A percentile compares a stretch with the other conserved stretches of the same genome.
Evolutionary conservation across 2,329 filamentous ascomycete species (phyloP).

Genomic region (Aspergillus neoniger): DNA sequence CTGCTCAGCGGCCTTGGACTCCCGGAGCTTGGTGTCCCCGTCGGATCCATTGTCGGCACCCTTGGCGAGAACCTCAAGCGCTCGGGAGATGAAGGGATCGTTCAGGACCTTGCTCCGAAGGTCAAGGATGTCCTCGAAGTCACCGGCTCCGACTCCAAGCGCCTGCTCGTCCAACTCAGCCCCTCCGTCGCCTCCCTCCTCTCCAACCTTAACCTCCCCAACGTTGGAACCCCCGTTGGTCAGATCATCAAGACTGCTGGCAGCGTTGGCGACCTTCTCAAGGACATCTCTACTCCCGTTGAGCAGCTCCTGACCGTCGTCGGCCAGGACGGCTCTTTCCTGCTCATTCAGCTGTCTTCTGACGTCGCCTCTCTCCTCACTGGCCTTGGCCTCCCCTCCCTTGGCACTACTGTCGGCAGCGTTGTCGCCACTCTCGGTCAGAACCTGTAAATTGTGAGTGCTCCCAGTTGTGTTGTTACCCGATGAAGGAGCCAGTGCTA

Average conservation of each 20-base stretch:
- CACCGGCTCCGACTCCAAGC: slow-evolving; percentile 30
- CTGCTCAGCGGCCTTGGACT: slow-evolving; percentile 34
- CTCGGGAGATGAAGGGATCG: slow-evolving; percentile 25
- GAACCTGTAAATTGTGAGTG: slow-evolving; percentile 27
- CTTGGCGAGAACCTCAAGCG: slow-evolving; percentile 34
- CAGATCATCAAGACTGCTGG: slow-evolving; percentile 28
- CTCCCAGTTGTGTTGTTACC: background rate
- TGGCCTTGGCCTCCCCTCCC: slow-evolving; percentile 28
- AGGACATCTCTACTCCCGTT: slow-evolving; percentile 21
- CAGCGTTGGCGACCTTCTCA: slow-evolving; percentile 31
- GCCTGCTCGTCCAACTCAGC: slow-evolving; percentile 36
- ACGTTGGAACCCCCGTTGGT: slow-evolving; percentile 30
- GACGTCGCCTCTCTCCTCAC: slow-evolving; percentile 24
- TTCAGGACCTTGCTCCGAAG: slow-evolving; percentile 29
- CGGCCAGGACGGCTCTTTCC: slow-evolving; percentile 20
- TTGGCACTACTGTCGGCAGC: slow-evolving; percentile 31
- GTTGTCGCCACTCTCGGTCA: slow-evolving; percentile 28
- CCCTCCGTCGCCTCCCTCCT: slow-evolving; percentile 33
- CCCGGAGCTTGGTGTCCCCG: slow-evolving; percentile 29
- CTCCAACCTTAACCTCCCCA: slow-evolving; percentile 31
- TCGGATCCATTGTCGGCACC: slow-evolving; percentile 30
- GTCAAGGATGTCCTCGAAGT: slow-evolving; percentile 32
- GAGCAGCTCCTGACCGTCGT: slow-evolving; percentile 25
- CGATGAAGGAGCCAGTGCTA: background rate
- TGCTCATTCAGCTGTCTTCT: slow-evolving; percentile 28